Conservation (phyloP, 768 basidiomycete genomes). For the Cyclocybe cylindracea region DNA sequence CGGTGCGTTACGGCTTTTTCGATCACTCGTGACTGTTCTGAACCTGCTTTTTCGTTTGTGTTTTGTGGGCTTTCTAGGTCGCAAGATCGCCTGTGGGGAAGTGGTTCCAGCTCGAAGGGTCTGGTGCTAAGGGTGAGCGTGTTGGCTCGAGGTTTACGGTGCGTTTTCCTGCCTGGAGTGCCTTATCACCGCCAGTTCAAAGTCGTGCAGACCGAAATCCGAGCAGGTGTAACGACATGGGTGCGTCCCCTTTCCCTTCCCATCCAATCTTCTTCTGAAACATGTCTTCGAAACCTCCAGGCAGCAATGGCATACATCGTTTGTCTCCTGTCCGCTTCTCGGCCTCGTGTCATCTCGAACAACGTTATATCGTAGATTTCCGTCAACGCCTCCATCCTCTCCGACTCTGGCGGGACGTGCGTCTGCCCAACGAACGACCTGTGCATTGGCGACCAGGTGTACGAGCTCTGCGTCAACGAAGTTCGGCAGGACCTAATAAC, state of each 20-base stretch:
- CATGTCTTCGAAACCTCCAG: conserved; percentile 26
- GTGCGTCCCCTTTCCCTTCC: conserved; percentile 36
- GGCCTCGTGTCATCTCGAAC: conserved; percentile 1
- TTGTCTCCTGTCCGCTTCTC: conserved; percentile 19
- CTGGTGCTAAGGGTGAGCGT: conserved; percentile 63
- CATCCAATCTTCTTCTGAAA: conserved; percentile 8
- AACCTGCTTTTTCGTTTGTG: neutral
- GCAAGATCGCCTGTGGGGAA: conserved; percentile 52
- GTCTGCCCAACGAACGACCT: conserved; percentile 63
- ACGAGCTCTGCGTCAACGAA: conserved; percentile 58
- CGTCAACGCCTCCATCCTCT: conserved; percentile 81
- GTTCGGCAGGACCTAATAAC: conserved; percentile 80
- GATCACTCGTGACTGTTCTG: conserved; percentile 1
- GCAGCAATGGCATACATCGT: conserved; percentile 88
- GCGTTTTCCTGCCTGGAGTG: conserved; percentile 9
- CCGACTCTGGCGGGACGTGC: conserved; percentile 80
- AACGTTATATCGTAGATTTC: conserved; percentile 54
- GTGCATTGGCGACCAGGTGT: conserved; percentile 53
- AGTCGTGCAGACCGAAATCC: conserved; percentile 63
- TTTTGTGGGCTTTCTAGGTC: conserved; percentile 30
- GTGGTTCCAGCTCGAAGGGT: conserved; percentile 77
- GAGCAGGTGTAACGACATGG: conserved; percentile 82
- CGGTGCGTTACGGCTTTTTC: conserved; percentile 22
- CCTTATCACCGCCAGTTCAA: neutral
- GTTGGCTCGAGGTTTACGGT: conserved; percentile 64